Evolutionary conservation across 306 rosid species (phyloP), one percentile per base, ranked within the genome.

Genomic region (Arachis hypogaea): DNA sequence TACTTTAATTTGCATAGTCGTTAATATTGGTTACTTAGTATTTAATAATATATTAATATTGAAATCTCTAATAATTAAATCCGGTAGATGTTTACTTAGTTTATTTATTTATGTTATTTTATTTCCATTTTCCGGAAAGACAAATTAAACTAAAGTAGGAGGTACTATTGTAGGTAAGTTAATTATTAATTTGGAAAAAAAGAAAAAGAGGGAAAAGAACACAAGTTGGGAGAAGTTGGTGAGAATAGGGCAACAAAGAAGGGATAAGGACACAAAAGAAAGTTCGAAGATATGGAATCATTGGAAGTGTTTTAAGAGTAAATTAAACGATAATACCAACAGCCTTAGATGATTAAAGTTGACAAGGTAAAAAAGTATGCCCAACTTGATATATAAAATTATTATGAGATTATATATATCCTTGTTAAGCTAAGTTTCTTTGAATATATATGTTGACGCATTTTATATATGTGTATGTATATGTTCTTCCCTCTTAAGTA

Each of bases 271-370:
- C 69, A 59, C 41, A 14, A 59, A 50, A 41, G 46, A 68, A 59
- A 76, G 75, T 76, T 52, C 40, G 41, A 44, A 46, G 55, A 40
- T 7, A 36, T 16, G 62, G 62, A 76, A 68, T 76, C 62, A 59
- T 76, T 38, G 2, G 6, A 76, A 68, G 30, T 46, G 54, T 66
- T 47, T 59, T 71, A 45, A 29, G 68, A 36, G 51, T 46, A 76
- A 46, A 57, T 57, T 66, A 46, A 54, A 46, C 36, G 30, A 51
- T 12, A 66, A 52, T 63, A 75, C 72, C 66, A 75, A 65, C 42
- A 52, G 38, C 65, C 60, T 51, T 10, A 36, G 60, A 61, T 85
- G 63, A 63, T 60, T 62, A 9, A 73, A 73, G 77, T 73, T 38
- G 71, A 63, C 5, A 41, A 16, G 74, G 66, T 7, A 11, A 10